Percentiles rank a stretch among this genome's conserved stretches.
These are phyloP conservation scores for Trifolium repens DNA, from an alignment of 306 rosid species.

Conservation along the genomic window DNA sequence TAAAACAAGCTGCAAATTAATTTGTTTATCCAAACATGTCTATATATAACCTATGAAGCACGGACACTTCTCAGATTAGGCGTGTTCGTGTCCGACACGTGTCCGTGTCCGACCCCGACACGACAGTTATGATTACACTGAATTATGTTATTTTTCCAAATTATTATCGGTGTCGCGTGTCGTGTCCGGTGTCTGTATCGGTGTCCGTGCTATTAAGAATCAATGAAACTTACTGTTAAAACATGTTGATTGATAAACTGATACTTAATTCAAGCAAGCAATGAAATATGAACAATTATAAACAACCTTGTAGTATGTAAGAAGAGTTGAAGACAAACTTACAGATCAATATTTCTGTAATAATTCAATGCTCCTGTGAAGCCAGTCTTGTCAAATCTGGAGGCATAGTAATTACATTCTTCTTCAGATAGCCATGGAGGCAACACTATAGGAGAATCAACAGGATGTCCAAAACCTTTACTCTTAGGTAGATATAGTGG, in stretches of 20 bases:
- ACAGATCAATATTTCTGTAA: constrained; percentile 74
- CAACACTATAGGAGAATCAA: constrained; percentile 54
- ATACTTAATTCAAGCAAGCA: neutral
- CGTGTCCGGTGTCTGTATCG: too few species aligned
- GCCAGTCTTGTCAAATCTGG: constrained; percentile 65
- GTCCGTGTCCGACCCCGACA: too few species aligned
- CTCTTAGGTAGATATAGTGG: constrained; percentile 69
- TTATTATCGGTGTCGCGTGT: too few species aligned
- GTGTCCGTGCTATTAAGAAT: too few species aligned
- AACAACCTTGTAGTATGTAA: neutral
- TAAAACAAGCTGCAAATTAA: too few species aligned
- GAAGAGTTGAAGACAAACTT: constrained; percentile 31
- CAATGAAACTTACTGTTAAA: too few species aligned
- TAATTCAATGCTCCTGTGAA: constrained; percentile 73
- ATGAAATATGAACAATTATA: neutral
- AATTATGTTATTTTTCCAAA: too few species aligned
- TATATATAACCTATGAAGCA: too few species aligned
- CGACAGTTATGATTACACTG: too few species aligned
- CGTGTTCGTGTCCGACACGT: too few species aligned
- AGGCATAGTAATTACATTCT: constrained; percentile 63
- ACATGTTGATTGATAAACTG: neutral
- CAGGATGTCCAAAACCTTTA: constrained; percentile 52
- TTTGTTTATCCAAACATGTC: too few species aligned
- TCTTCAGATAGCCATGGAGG: constrained; percentile 77
- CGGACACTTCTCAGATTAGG: too few species aligned